phyloP scores from a whole-genome alignment of 768 basidiomycete genomes.

The Psilocybe cubensis region DNA sequence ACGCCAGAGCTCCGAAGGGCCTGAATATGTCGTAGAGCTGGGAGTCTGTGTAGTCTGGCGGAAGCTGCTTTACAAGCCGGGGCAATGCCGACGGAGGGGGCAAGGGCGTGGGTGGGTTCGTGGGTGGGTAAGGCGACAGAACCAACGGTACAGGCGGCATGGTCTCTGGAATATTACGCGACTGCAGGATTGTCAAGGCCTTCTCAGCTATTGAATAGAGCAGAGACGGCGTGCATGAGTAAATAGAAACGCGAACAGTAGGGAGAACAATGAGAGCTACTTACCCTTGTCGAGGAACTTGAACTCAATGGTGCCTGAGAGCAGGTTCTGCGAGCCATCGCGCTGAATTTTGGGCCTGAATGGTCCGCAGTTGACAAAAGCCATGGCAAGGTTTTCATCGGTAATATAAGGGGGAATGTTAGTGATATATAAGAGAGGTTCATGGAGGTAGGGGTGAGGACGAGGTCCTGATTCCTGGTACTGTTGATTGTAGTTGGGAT shows the following conservation, averaged over 20 bases:
- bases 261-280: neutral
- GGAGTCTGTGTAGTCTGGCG: conserved; percentile 65
- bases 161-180: conserved; percentile 67
- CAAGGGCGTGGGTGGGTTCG: conserved; percentile 72
- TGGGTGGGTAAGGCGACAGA: conserved; percentile 85
- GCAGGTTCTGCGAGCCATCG: conserved; percentile 52
- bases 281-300: conserved; percentile 79
- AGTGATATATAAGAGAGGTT: conserved; percentile 81
- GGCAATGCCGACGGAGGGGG: conserved; percentile 79
- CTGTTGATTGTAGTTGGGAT: conserved; percentile 42
- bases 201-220: conserved; percentile 69
- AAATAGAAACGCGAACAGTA: conserved; percentile 4
- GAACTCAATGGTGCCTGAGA: conserved; percentile 84
- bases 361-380: conserved; percentile 76
- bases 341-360: conserved; percentile 79
- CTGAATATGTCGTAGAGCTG: conserved; percentile 86
- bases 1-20: conserved; percentile 82
- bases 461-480: conserved; percentile 43
- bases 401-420: conserved; percentile 73
- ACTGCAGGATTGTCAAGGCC: conserved; percentile 83
- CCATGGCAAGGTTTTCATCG: conserved; percentile 77
- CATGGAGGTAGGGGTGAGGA: conserved; percentile 84
- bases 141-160: conserved; percentile 63
- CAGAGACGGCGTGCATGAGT: conserved; percentile 9
- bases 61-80: conserved; percentile 85